phyloP scores from a whole-genome alignment of 371 early-diverging fungal genomes.

The Mortierella sp. region DNA sequence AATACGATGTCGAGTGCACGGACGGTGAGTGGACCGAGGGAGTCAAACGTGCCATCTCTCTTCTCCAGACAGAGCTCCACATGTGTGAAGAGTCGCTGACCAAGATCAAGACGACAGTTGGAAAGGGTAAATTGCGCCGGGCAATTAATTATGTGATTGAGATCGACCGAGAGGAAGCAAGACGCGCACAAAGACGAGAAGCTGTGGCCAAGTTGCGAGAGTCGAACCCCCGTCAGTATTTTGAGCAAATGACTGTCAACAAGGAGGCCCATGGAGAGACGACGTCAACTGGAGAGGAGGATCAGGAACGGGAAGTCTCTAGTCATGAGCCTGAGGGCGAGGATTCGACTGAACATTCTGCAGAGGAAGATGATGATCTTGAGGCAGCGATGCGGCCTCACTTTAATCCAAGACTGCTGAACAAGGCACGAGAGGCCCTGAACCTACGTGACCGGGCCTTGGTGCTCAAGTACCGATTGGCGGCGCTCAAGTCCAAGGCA shows the following conservation, averaged over 20 bases:
- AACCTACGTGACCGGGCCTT: slow-evolving; percentile 77
- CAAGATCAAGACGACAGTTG: slow-evolving; percentile 79
- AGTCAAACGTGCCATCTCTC: slow-evolving; percentile 73
- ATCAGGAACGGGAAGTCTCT: slow-evolving; percentile 39
- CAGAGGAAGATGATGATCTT: slow-evolving; percentile 40
- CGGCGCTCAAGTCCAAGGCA: slow-evolving; percentile 80
- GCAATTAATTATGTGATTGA: slow-evolving; percentile 78
- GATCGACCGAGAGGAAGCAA: slow-evolving; percentile 62
- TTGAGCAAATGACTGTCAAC: slow-evolving; percentile 11
- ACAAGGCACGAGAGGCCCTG: slow-evolving; percentile 84
- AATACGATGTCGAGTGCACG: slow-evolving; percentile 94
- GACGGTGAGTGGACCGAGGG: slow-evolving; percentile 95
- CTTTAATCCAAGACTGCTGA: slow-evolving; percentile 77
- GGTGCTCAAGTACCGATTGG: slow-evolving; percentile 82
- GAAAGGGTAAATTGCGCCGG: slow-evolving; percentile 83
- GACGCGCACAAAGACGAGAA: slow-evolving; percentile 56
- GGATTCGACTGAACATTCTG: slow-evolving; percentile 55
- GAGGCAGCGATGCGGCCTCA: slow-evolving; percentile 56
- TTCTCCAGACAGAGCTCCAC: slow-evolving; percentile 83
- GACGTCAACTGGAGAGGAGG: slow-evolving; percentile 35
- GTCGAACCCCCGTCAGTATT: slow-evolving; percentile 19
- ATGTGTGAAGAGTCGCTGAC: slow-evolving; percentile 77
- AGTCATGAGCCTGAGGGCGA: slow-evolving; percentile 49
- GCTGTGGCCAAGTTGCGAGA: slow-evolving; percentile 30
- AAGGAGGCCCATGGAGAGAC: slow-evolving; percentile 21